These are phyloP conservation scores for Xanthoceras sorbifolium DNA, from an alignment of 345 rosid genomes.

Conservation along the genomic window DNA sequence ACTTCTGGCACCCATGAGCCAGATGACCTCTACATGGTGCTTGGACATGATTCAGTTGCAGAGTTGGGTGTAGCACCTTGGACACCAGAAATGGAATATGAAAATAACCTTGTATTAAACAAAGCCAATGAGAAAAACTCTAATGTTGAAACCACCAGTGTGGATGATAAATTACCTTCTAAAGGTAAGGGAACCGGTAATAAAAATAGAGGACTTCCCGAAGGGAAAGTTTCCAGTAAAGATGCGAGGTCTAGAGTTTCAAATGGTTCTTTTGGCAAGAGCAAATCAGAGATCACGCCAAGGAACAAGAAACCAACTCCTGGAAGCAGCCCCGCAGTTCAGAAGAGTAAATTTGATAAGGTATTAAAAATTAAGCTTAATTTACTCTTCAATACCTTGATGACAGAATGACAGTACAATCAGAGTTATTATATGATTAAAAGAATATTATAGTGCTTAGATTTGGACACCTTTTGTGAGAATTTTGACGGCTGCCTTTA, in stretches of 20 bases:
- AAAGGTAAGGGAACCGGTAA: constrained; percentile 27
- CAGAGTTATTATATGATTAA: background rate
- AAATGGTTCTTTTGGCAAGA: constrained; percentile 45
- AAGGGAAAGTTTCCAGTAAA: constrained; percentile 43
- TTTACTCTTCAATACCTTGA: background rate
- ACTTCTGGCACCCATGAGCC: constrained; percentile 51
- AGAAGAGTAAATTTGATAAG: constrained; percentile 65
- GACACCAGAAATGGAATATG: constrained; percentile 84
- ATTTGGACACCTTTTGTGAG: no score
- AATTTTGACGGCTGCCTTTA: no score
- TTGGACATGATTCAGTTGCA: constrained; percentile 62
- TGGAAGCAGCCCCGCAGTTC: constrained; percentile 56
- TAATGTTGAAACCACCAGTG: constrained; percentile 31
- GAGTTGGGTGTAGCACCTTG: constrained; percentile 50
- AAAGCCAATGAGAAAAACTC: constrained; percentile 38
- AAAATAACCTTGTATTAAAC: constrained; percentile 42
- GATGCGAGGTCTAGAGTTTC: constrained; percentile 53
- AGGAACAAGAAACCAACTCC: constrained; percentile 60
- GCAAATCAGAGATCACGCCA: constrained; percentile 49
- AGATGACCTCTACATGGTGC: constrained; percentile 93
- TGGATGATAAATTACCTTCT: constrained; percentile 37
- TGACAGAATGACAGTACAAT: background rate
- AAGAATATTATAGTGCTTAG: background rate
- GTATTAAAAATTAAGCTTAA: constrained; percentile 37
- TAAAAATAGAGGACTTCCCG: constrained; percentile 38